A percentile compares a stretch with the other conserved stretches of the same genome.
These are phyloP conservation scores for Betula pendula DNA, from an alignment of 306 rosid species.

Conservation along the genomic window DNA sequence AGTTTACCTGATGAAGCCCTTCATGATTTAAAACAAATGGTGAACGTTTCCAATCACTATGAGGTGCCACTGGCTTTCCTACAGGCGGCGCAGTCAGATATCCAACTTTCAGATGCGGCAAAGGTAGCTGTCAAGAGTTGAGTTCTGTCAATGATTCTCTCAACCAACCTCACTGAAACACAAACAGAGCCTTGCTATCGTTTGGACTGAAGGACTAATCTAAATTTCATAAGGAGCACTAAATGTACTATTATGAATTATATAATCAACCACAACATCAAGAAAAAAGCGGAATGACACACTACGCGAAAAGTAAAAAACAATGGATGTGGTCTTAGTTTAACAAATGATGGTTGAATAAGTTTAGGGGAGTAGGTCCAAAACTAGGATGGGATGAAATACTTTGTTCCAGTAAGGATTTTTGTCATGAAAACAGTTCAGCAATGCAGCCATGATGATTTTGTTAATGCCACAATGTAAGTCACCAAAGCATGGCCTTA, in stretches of 20 bases:
- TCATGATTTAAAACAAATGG: slow-evolving; percentile 83
- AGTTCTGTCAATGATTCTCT: slow-evolving; percentile 31
- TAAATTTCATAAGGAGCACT: background rate
- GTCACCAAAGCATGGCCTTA: background rate
- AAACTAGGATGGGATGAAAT: background rate
- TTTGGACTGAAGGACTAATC: background rate
- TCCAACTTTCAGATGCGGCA: slow-evolving; percentile 90
- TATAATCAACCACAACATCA: background rate
- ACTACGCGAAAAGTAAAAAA: no score
- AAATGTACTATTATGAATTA: background rate
- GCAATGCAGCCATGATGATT: background rate
- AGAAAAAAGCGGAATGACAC: background rate
- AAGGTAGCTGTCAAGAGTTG: slow-evolving; percentile 72
- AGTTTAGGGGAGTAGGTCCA: background rate
- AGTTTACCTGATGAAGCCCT: slow-evolving; percentile 80
- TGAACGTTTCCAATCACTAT: slow-evolving; percentile 93
- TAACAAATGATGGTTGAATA: background rate
- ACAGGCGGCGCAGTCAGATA: slow-evolving; percentile 88
- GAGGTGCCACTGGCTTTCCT: slow-evolving; percentile 80
- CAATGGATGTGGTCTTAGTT: background rate
- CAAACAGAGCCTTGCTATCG: background rate
- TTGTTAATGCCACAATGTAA: background rate
- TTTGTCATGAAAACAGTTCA: background rate
- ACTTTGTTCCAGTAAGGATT: background rate
- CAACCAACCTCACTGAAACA: slow-evolving; percentile 17